phyloP scores from a whole-genome alignment of 108 stramenopile genomes.

The Hondaea fermentalgiana region DNA sequence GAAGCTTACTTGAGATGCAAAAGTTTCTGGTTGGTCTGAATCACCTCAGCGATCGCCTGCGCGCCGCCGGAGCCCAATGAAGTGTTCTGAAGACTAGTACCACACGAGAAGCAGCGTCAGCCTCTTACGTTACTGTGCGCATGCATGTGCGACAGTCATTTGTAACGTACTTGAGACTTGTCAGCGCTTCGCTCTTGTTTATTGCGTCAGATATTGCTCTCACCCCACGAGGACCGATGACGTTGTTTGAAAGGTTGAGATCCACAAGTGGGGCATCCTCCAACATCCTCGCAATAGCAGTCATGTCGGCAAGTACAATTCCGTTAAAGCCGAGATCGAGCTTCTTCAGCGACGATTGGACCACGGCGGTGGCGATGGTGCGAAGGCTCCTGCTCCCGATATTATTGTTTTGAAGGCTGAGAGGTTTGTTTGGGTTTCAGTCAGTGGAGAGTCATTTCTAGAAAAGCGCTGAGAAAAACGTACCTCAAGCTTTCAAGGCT shows the following conservation, averaged over 20 bases:
- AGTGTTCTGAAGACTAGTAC: not conserved
- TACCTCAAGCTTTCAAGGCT: not conserved
- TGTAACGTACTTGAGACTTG: not conserved
- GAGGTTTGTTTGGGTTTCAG: too few relatives aligned
- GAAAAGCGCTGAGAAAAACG: too few relatives aligned
- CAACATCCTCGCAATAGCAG: not conserved
- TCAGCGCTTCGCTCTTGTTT: not conserved
- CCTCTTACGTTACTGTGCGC: too few relatives aligned
- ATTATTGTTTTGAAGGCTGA: not conserved
- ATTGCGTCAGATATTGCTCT: not conserved
- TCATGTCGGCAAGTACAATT: not conserved
- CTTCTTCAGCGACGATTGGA: not conserved
- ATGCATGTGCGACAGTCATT: too few relatives aligned
- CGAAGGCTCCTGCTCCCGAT: not conserved
- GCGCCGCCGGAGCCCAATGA: not conserved
- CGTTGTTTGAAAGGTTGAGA: not conserved
- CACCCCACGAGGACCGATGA: not conserved
- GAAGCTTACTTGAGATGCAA: not conserved
- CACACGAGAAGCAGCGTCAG: not conserved
- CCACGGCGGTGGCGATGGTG: not conserved
- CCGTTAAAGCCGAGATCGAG: not conserved
- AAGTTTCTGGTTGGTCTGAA: not conserved
- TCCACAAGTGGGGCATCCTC: not conserved
- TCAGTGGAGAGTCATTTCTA: too few relatives aligned
- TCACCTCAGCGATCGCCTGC: not conserved